These are phyloP conservation scores for Aspergillus fumigatus DNA, from an alignment of 2,329 filamentous ascomycete species.

Conservation along the genomic window DNA sequence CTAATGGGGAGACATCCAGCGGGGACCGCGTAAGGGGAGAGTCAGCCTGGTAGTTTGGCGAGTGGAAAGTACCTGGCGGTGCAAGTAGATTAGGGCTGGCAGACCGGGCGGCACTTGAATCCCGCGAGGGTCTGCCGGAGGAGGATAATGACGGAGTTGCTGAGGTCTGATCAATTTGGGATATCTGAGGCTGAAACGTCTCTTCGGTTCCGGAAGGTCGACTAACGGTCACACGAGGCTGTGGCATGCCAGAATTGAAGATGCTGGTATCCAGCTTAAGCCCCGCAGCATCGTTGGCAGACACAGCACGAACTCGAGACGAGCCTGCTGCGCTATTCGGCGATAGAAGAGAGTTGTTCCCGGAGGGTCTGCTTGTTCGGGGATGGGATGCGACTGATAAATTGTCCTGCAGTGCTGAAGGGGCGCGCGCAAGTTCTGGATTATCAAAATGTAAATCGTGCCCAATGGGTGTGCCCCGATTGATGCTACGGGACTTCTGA, in stretches of 20 bases:
- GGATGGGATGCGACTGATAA: slow-evolving; percentile 47
- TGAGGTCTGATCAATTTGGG: slow-evolving; percentile 20
- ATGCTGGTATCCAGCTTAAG: slow-evolving; percentile 42
- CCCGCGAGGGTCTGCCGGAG: slow-evolving; percentile 25
- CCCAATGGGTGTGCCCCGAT: slow-evolving; percentile 61
- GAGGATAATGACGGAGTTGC: slow-evolving; percentile 33
- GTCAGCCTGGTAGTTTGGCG: slow-evolving; percentile 32
- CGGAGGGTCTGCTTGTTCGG: slow-evolving; percentile 22
- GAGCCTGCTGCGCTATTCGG: slow-evolving; percentile 18
- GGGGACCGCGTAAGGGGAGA: slow-evolving; percentile 20
- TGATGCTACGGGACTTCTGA: slow-evolving; percentile 73
- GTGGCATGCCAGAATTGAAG: slow-evolving; percentile 16
- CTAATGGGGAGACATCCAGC: slow-evolving; percentile 27
- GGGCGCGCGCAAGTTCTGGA: slow-evolving; percentile 37
- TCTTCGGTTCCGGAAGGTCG: slow-evolving; percentile 30
- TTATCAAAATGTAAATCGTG: slow-evolving; percentile 67
- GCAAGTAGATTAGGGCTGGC: slow-evolving; percentile 41
- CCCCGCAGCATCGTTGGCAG: slow-evolving; percentile 53
- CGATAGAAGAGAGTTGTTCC: slow-evolving; percentile 20
- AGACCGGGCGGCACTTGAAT: slow-evolving; percentile 24
- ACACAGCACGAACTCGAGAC: slow-evolving; percentile 51
- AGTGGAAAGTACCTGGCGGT: slow-evolving; percentile 37
- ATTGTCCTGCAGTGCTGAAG: slow-evolving; percentile 44
- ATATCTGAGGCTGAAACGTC: slow-evolving; percentile 12
- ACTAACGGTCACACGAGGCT: slow-evolving; percentile 37